These are phyloP conservation scores for Suillus tomentosus DNA, from an alignment of 768 basidiomycete species.

Conservation along the genomic window DNA sequence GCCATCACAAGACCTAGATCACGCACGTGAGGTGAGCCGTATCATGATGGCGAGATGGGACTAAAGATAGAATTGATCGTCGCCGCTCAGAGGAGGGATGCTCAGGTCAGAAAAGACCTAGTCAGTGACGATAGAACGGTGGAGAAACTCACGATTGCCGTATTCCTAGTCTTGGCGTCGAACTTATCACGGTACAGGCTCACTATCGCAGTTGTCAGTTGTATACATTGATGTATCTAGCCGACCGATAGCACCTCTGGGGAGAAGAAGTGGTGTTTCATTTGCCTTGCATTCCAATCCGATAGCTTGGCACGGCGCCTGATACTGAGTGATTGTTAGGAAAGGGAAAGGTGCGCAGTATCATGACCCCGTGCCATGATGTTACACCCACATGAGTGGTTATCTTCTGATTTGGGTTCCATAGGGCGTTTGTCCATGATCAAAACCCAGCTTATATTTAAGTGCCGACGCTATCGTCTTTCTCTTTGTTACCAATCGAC, in stretches of 20 bases:
- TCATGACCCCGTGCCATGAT: neutral
- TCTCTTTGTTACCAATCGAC: neutral
- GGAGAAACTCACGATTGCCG: constrained; percentile 18
- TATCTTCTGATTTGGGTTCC: neutral
- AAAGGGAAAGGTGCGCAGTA: neutral
- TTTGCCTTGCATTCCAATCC: neutral
- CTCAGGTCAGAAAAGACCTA: constrained; percentile 23
- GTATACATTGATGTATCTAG: constrained; percentile 14
- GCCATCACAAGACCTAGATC: constrained; percentile 25
- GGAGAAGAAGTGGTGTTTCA: constrained; percentile 56
- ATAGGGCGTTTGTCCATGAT: neutral
- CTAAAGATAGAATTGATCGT: constrained; percentile 27
- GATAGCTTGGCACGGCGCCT: neutral
- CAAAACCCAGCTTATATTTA: neutral
- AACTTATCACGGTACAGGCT: constrained; percentile 28
- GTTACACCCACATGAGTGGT: neutral
- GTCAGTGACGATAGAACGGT: constrained; percentile 23
- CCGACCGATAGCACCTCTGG: constrained; percentile 16
- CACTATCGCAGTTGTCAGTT: constrained; percentile 25
- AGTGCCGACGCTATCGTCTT: neutral
- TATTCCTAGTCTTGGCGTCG: constrained; percentile 16
- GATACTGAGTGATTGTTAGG: neutral
- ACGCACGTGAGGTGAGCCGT: constrained; percentile 34
- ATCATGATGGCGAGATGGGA: constrained; percentile 38
- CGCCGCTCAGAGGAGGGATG: constrained; percentile 25